A percentile compares a stretch with the other conserved stretches of the same genome.
These are phyloP conservation scores for Babjeviella inositovora DNA, from an alignment of 805 yeast genomes.

Conservation along the genomic window DNA sequence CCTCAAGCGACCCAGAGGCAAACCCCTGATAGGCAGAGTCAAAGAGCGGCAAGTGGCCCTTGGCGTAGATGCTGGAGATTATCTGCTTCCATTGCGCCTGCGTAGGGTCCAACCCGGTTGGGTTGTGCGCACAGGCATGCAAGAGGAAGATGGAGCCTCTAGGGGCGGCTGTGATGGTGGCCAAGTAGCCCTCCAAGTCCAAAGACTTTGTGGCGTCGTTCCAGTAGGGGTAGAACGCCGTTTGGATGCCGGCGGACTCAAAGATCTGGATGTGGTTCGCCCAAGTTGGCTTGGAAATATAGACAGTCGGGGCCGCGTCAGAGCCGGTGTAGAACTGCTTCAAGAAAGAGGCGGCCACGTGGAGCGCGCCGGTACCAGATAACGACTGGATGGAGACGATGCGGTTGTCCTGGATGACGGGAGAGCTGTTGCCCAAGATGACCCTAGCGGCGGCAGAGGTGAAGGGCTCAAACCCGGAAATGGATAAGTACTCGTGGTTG, in stretches of 20 bases:
- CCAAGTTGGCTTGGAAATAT: conserved; percentile 87
- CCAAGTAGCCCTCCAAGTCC: conserved; percentile 47
- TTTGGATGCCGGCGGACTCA: conserved; percentile 50
- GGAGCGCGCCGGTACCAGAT: conserved; percentile 90
- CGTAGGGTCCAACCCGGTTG: conserved; percentile 89
- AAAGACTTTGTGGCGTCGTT: conserved; percentile 43
- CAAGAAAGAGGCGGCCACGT: conserved; percentile 72
- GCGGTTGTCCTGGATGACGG: conserved; percentile 41
- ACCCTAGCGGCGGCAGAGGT: conserved; percentile 52
- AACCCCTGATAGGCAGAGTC: conserved; percentile 97
- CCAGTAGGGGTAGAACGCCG: conserved; percentile 58
- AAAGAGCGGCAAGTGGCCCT: conserved; percentile 60
- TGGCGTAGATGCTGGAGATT: conserved; percentile 39
- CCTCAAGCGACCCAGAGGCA: conserved; percentile 67
- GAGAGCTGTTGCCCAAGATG: conserved; percentile 53
- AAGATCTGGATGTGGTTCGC: conserved; percentile 81
- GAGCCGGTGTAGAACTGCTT: conserved; percentile 33
- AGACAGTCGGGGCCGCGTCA: conserved; percentile 19
- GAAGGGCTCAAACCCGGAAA: conserved; percentile 61
- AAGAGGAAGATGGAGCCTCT: conserved; percentile 53
- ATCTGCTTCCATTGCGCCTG: conserved; percentile 69
- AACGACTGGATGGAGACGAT: conserved; percentile 78
- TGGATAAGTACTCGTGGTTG: conserved; percentile 80
- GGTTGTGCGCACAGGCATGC: conserved; percentile 96
- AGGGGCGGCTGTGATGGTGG: conserved; percentile 36